Base-by-base conservation (phyloP, 352 stramenopile species). In the Pythium plurisporium region DNA sequence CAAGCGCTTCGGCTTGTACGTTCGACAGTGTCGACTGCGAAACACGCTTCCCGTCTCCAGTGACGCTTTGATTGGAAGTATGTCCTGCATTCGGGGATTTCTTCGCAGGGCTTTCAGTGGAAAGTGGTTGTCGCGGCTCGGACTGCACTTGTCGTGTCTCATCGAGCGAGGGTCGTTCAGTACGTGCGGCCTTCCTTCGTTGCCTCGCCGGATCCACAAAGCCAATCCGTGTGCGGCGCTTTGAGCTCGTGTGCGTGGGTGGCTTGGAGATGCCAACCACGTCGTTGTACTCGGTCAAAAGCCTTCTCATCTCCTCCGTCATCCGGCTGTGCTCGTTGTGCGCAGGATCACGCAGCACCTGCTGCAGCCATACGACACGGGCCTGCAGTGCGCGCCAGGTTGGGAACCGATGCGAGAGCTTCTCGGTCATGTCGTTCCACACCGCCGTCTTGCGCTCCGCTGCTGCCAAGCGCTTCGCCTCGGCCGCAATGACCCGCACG, bases 231-330 rank as follows among this genome's bases (percentile, higher is more conserved):
- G 44, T 27, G 2, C 46, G 19, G 4, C 46, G 20, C 46, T 54
- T 54, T 2, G 46, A 20, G 22, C 31, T 54, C 19, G 30, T 12
- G 30, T 31, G 30, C n/a, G n/a, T n/a, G 2, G 30, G 46, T 20
- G 46, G 22, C 48, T 55, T 55, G 33, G 19, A 23, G 8, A 10
- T 15, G n/a, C 33, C 34, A 15, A 23, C 30, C 15, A 15, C 33
- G 25, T 37, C 14, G 11, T 55, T 44, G 34, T 27, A 55, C 26
- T n/a, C 17, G 4, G 34, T 34, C 34, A 55, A 29, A 4, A 44
- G 17, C 5, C 29, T 5, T 25, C 45, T 55, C 48, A 55, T 55
- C 48, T 55, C 48, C 22, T 55, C 48, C 20, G 48, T 55, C 10
- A 55, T 2, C 2, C 31, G n/a, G 6, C 3, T 25, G 25, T 55